phyloP scores from a whole-genome alignment of 2,329 filamentous ascomycete genomes.

The Sporothrix phasma region DNA sequence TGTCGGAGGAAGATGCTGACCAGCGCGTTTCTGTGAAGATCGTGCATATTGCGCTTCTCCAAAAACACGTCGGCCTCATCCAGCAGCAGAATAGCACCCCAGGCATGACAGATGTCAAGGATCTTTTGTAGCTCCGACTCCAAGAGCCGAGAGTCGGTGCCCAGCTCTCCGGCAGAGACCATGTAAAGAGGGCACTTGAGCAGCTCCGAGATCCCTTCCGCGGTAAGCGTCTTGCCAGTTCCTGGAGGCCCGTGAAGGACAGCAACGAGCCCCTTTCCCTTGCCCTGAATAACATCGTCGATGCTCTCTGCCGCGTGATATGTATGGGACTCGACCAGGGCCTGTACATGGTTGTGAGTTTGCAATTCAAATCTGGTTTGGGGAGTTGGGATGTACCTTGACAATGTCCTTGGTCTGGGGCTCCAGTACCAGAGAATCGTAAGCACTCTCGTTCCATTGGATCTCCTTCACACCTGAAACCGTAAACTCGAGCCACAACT shows the following conservation, averaged over 20 bases:
- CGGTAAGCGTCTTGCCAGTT: conserved; percentile 38
- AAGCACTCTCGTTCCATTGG: conserved; percentile 73
- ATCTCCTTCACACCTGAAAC: conserved; percentile 73
- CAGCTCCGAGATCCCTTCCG: conserved; percentile 32
- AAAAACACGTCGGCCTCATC: conserved; percentile 47
- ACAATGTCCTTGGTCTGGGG: conserved; percentile 55
- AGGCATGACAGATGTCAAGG: conserved; percentile 39
- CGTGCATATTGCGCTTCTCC: conserved; percentile 34
- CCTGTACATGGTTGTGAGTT: conserved; percentile 28
- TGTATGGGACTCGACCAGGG: conserved; percentile 74
- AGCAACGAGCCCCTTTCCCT: conserved; percentile 72
- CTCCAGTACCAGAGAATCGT: conserved; percentile 67
- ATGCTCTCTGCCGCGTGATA: conserved; percentile 73
- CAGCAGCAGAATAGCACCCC: conserved; percentile 41
- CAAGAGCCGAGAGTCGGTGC: conserved; percentile 32
- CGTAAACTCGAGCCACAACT: conserved; percentile 81
- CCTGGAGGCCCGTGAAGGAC: conserved; percentile 66
- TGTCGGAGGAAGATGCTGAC: conserved; percentile 73
- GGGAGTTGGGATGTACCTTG: conserved; percentile 32
- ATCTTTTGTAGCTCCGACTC: conserved; percentile 38
- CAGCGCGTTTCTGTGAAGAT: conserved; percentile 40
- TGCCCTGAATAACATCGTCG: conserved; percentile 73
- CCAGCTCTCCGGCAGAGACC: conserved; percentile 49
- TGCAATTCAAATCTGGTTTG: background rate
- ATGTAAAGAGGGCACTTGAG: conserved; percentile 34